Evolutionary conservation across 1,284 basidiomycete genomes (phyloP).

Genomic region (Cutaneotrichosporon arboriforme): DNA sequence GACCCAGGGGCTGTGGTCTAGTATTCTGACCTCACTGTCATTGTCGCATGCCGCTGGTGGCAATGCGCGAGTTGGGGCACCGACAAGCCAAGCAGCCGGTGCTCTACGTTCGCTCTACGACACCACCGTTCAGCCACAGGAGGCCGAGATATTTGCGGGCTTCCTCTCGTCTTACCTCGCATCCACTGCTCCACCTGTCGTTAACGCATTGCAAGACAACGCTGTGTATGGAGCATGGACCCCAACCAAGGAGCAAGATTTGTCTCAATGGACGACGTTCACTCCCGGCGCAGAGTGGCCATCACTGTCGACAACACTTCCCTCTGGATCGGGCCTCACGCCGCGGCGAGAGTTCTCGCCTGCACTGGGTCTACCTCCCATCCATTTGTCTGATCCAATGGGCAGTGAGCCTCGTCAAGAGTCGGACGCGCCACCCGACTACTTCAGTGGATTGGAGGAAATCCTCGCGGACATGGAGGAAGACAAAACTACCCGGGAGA

Average conservation of each 20-base stretch:
- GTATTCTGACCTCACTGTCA: slow-evolving; percentile 33
- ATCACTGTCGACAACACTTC: slow-evolving; percentile 15
- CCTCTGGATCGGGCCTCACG: slow-evolving; percentile 18
- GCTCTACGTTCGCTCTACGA: slow-evolving; percentile 40
- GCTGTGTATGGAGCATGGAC: slow-evolving; percentile 33
- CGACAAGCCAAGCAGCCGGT: slow-evolving; percentile 29
- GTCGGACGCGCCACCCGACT: slow-evolving; percentile 4
- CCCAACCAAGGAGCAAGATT: slow-evolving; percentile 35
- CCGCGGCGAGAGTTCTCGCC: slow-evolving; percentile 16
- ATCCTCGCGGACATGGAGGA: slow-evolving; percentile 41
- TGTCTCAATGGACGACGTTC: slow-evolving; percentile 39
- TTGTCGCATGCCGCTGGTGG: slow-evolving; percentile 16
- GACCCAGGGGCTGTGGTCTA: slow-evolving; percentile 34
- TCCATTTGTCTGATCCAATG: slow-evolving; percentile 8
- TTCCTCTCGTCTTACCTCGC: slow-evolving; percentile 28
- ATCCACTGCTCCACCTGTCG: background rate
- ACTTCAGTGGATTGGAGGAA: slow-evolving; percentile 31
- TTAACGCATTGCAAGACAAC: slow-evolving; percentile 10
- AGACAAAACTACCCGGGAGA: slow-evolving; percentile 22
- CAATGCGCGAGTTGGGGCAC: slow-evolving; percentile 17
- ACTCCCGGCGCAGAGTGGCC: slow-evolving; percentile 37
- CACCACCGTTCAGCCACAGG: slow-evolving; percentile 35
- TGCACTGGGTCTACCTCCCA: slow-evolving; percentile 14
- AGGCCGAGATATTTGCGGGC: slow-evolving; percentile 38
- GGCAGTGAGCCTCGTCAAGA: slow-evolving; percentile 6